A percentile compares a stretch with the other conserved stretches of the same genome.
These are phyloP conservation scores for Prosopis cineraria DNA, from an alignment of 306 rosid species.

Conservation along the genomic window DNA sequence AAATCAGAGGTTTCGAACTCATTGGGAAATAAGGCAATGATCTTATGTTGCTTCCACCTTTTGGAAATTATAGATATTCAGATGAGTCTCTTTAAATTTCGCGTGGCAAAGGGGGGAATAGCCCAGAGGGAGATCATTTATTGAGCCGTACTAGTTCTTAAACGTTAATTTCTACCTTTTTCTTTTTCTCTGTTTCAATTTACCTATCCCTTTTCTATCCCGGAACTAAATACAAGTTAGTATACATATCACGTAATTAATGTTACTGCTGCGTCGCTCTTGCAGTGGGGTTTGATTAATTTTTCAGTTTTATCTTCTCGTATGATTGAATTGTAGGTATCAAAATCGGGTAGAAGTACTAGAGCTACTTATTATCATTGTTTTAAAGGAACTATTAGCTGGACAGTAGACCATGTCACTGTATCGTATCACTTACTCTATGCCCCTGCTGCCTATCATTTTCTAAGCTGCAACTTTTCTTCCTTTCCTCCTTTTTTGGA, in stretches of 20 bases:
- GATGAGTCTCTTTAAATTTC: neutral
- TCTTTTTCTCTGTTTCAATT: neutral
- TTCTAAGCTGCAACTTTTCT: neutral
- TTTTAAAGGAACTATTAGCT: neutral
- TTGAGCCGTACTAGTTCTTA: neutral
- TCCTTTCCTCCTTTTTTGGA: neutral
- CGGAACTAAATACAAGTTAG: neutral
- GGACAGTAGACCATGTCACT: neutral
- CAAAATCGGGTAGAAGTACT: conserved; percentile 1
- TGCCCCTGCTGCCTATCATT: neutral
- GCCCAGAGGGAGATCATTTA: neutral
- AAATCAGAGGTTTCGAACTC: neutral
- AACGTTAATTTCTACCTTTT: neutral
- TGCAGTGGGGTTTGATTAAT: neutral
- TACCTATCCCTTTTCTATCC: neutral
- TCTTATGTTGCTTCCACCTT: neutral
- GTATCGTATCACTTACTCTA: neutral
- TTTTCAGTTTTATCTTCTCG: too few relatives aligned
- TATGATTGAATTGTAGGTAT: neutral
- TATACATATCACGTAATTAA: neutral
- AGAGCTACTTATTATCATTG: neutral
- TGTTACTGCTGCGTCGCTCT: neutral
- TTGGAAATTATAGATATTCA: neutral
- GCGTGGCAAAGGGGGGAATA: neutral
- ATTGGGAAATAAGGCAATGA: neutral